Conservation (phyloP, 2,329 filamentous ascomycete species). For the Talaromyces sp. region DNA sequence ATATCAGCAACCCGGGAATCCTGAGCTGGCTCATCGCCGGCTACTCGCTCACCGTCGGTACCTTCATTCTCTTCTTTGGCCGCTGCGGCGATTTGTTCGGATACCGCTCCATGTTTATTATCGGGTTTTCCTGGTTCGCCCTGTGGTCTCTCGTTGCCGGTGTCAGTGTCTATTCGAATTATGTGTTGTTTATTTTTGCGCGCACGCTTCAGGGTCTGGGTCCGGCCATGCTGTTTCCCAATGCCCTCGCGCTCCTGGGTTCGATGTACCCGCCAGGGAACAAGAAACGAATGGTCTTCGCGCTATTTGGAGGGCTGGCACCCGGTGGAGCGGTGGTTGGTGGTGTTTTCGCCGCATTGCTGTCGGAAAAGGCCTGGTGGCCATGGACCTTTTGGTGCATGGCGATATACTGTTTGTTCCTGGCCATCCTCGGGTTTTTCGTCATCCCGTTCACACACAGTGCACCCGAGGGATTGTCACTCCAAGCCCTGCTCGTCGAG, state of each 20-base stretch:
- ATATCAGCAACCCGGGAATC: constrained; percentile 37
- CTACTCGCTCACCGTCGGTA: constrained; percentile 46
- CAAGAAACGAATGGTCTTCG: constrained; percentile 57
- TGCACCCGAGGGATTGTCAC: neutral
- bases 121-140: constrained; percentile 31
- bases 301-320: constrained; percentile 45
- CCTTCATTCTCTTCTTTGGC: constrained; percentile 34
- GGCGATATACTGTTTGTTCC: constrained; percentile 31
- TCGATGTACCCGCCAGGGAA: constrained; percentile 51
- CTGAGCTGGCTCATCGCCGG: constrained; percentile 55
- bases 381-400: constrained; percentile 48
- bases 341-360: constrained; percentile 34
- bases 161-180: constrained; percentile 33
- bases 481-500: neutral
- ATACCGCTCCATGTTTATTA: constrained; percentile 29
- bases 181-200: constrained; percentile 47
- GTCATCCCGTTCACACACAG: constrained; percentile 7
- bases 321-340: constrained; percentile 43
- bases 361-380: constrained; percentile 45
- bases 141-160: constrained; percentile 33
- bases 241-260: constrained; percentile 58
- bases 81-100: constrained; percentile 35
- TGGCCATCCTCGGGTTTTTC: constrained; percentile 2
- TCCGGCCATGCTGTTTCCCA: constrained; percentile 58
- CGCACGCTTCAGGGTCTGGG: constrained; percentile 54